A percentile compares a stretch with the other conserved stretches of the same genome.
Conservation (phyloP, 2,329 filamentous ascomycete species). For the Elsinoe australis region DNA sequence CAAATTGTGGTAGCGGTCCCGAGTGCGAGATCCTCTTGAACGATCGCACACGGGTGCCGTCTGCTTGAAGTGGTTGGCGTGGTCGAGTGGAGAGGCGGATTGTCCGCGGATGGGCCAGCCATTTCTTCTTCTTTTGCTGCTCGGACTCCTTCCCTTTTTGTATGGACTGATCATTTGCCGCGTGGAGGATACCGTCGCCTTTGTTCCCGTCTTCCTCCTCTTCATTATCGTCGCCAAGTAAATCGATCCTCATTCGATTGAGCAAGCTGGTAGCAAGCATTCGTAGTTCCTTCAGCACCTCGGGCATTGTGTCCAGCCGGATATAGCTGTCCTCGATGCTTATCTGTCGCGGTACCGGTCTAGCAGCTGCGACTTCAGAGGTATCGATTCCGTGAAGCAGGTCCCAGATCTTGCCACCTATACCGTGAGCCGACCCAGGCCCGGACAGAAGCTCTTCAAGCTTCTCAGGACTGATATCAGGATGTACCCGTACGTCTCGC, state of each 20-base stretch:
- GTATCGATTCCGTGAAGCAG: conserved; percentile 75
- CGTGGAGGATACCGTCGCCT: conserved; percentile 17
- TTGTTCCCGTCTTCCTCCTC: conserved; percentile 29
- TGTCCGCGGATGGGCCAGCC: conserved; percentile 75
- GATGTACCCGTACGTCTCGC: conserved; percentile 54
- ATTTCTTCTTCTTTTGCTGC: conserved; percentile 38
- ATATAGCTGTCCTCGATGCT: conserved; percentile 91
- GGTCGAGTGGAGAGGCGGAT: conserved; percentile 73
- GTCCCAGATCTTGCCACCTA: conserved; percentile 66
- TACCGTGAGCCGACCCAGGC: conserved; percentile 61
- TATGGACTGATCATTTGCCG: neutral
- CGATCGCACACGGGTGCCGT: conserved; percentile 49
- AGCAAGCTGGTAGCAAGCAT: conserved; percentile 63
- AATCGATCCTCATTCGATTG: conserved; percentile 68
- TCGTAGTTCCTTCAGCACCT: conserved; percentile 61
- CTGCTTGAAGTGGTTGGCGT: conserved; percentile 44
- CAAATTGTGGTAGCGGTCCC: conserved; percentile 60
- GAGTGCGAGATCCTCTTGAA: conserved; percentile 71
- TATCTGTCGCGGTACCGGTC: conserved; percentile 73
- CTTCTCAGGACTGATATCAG: conserved; percentile 53
- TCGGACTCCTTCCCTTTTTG: neutral
- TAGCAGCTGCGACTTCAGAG: conserved; percentile 62
- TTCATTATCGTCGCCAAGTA: conserved; percentile 48
- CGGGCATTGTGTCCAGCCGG: conserved; percentile 55
- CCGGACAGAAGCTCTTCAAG: conserved; percentile 65